Evolutionary conservation across 2,329 filamentous ascomycete species (phyloP).

Genomic region (Chrysoporthe puriensis): DNA sequence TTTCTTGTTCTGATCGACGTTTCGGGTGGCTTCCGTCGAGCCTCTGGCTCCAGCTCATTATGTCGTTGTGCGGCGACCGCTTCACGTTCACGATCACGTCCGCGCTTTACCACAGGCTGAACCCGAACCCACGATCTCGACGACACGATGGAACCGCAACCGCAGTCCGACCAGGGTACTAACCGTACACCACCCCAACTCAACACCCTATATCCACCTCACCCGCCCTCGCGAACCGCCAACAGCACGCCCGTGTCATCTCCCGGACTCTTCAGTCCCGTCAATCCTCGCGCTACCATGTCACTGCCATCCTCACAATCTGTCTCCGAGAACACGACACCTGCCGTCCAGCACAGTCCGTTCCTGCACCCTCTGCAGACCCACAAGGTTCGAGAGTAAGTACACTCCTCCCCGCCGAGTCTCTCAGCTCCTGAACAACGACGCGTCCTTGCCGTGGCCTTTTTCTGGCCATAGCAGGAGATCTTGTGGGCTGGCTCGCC

Average conservation of each 20-base stretch:
- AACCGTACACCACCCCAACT: constrained; percentile 39
- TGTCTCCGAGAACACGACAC: constrained; percentile 58
- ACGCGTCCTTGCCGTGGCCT: not conserved
- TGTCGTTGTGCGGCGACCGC: constrained; percentile 27
- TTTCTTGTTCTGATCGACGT: constrained; percentile 7
- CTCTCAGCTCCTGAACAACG: not conserved
- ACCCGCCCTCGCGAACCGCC: constrained; percentile 49
- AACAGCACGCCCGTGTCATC: constrained; percentile 64
- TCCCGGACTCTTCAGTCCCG: constrained; percentile 63
- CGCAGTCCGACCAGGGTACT: constrained; percentile 28
- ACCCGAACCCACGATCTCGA: constrained; percentile 15
- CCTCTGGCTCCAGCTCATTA: constrained; percentile 24
- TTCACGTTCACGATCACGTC: constrained; percentile 11
- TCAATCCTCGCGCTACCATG: constrained; percentile 46
- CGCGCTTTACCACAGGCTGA: constrained; percentile 16
- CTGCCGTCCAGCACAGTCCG: constrained; percentile 57
- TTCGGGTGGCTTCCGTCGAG: constrained; percentile 20
- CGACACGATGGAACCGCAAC: constrained; percentile 39
- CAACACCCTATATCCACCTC: constrained; percentile 41
- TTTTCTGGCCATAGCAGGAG: not conserved
- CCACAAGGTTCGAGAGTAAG: constrained; percentile 77
- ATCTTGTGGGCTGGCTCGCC: constrained; percentile 2
- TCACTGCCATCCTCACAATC: constrained; percentile 45
- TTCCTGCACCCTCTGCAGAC: constrained; percentile 73
- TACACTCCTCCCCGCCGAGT: constrained; percentile 31